Conservation (phyloP, 1,284 basidiomycete genomes). For the Ceratorhiza oryzae-sativae region DNA sequence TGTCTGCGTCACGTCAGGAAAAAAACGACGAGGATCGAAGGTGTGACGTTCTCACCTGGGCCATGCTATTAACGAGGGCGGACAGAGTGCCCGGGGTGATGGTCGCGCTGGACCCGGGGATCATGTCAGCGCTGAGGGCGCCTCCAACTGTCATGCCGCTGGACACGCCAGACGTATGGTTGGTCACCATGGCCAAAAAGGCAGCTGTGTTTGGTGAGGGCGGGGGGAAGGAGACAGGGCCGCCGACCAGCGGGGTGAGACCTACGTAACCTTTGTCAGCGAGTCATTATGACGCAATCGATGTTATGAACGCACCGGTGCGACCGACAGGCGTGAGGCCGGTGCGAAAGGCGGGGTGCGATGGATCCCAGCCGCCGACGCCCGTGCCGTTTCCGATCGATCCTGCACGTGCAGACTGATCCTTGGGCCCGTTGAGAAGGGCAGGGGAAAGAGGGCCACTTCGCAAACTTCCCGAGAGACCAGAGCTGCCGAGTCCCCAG, state of each 20-base stretch:
- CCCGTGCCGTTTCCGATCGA: slow-evolving; percentile 44
- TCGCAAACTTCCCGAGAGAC: slow-evolving; percentile 77
- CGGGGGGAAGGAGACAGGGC: slow-evolving; percentile 77
- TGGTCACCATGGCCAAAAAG: slow-evolving; percentile 90
- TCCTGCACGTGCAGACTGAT: slow-evolving; percentile 49
- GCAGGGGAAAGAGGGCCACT: slow-evolving; percentile 93
- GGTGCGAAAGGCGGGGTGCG: slow-evolving; percentile 54
- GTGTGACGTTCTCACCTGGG: slow-evolving; percentile 39
- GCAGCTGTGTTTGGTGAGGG: slow-evolving; percentile 91
- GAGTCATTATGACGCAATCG: background rate
- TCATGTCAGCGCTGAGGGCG: slow-evolving; percentile 62
- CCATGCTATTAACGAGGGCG: slow-evolving; percentile 60
- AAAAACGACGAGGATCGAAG: slow-evolving; percentile 29
- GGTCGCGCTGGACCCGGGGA: slow-evolving; percentile 66
- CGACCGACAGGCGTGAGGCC: slow-evolving; percentile 67
- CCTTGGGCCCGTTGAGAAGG: slow-evolving; percentile 89
- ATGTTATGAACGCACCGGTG: slow-evolving; percentile 55
- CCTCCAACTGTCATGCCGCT: slow-evolving; percentile 54
- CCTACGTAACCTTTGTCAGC: slow-evolving; percentile 49
- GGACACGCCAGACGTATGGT: slow-evolving; percentile 53
- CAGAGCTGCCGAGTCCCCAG: slow-evolving; percentile 66
- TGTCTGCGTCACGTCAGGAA: slow-evolving; percentile 39
- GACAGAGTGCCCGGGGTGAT: slow-evolving; percentile 92
- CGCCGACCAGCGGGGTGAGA: slow-evolving; percentile 84
- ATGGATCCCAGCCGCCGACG: slow-evolving; percentile 41